Base-by-base conservation (phyloP, 1,284 basidiomycete genomes). In the Puccinia novopanici region DNA sequence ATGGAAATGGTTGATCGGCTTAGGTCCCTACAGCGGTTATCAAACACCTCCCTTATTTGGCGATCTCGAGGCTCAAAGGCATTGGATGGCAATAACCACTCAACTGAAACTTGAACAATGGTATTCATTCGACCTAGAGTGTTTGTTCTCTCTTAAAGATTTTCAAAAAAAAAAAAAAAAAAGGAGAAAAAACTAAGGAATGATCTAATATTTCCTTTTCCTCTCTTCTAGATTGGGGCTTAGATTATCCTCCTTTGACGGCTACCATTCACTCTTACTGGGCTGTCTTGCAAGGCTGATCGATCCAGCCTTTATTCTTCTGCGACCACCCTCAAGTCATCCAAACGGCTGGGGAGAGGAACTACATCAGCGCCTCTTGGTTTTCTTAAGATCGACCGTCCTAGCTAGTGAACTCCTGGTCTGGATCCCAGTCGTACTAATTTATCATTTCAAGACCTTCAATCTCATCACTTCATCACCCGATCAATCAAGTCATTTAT, bases 231-330 rank as follows among this genome's bases (percentile, higher is more conserved):
- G 76, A 79, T 61, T 79, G 76, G 75, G 48, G 45, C 61, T 68
- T 75, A n/a, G 84, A 86, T 82, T 85, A 97, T 86, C 94, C 94
- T 3, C 94, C 94, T 10, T 85, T 97, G 77, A 96, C 95, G 0
- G 95, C 3, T 94, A 94, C 84, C 88, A 91, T 72, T 94, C 93
- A 12, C 93, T 91, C 90, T 40, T 93, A 79, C 92, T 91, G 84
- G 93, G 92, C 12, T 84, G 88, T 65, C 87, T 91, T 83, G 90
- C 88, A 0, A 65, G 50, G 74, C 61, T 40, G 65, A 75, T 76
- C 77, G 52, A 61, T 61, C 81, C 83, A 5, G 34, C 50, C 2
- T 83, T 81, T 80, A 81, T 83, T 48, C 81, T 81, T 0, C 78
- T 84, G 8, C 80, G 82, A 15, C 83, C 83, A 3, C 61, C 52